Evolutionary conservation across 441 rosid genomes (phyloP), one percentile per base, ranked within the genome.

Genomic region (Adansonia grandidieri): DNA sequence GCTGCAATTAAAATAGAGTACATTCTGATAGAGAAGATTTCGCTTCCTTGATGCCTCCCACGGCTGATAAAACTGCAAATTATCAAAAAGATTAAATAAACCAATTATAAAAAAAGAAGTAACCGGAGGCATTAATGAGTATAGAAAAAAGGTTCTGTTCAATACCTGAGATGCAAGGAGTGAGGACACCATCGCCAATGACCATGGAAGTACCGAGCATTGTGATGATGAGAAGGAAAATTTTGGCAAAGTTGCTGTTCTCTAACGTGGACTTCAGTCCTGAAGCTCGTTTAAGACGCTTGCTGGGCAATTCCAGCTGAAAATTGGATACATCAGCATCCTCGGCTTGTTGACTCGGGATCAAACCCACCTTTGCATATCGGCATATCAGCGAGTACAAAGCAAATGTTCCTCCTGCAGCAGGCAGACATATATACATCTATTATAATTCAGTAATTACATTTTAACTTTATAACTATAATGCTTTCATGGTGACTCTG

Each of bases 191-290:
- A 60, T 88, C 94, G 1, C 90, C 94, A 40, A 91, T 91, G 69
- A 91, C 89, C 88, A 91, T 86, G 79, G 92, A 89, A 79, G 94
- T 88, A 2, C 91, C 92, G 3, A 89, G 89, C 87, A 89, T 81
- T 75, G 94, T 86, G 58, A 86, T 86, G 5, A 89, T 71, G 67
- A 91, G 78, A 1, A 91, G 79, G 62, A 87, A 81, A 44, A n/a
- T 63, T 81, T 90, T 82, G 10, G 89, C 86, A 2, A 77, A 79
- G 1, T 2, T 40, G 77, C 87, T 86, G 5, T 76, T 77, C 80
- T 89, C 91, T 0, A 89, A 76, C 81, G n/a, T 78, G 6, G 77
- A 58, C 83, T 86, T 86, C 40, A 89, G 78, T 9, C 44, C 64
- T 0, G 81, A 85, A 3, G 90, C 94, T 37, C 79, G 77, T 10